Conservation (phyloP, 2,329 filamentous ascomycete genomes). For the Cordyceps cicadae region DNA sequence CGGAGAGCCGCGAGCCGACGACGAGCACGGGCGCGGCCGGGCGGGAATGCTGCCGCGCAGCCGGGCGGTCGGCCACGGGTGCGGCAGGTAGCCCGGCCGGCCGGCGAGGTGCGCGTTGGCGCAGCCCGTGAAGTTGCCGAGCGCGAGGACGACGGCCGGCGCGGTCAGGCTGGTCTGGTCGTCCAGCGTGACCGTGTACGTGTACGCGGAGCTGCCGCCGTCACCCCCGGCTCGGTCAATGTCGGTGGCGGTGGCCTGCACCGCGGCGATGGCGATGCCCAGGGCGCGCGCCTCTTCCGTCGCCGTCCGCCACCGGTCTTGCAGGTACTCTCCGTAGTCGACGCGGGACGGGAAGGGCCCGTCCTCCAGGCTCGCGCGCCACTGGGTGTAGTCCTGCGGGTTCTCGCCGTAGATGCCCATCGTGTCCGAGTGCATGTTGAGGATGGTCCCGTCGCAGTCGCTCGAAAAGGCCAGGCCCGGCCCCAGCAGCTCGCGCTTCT, state of each 20-base stretch:
- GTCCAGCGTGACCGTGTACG: background rate
- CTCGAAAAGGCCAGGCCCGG: conserved; percentile 9
- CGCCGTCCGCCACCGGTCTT: background rate
- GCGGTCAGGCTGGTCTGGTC: background rate
- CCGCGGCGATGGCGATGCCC: background rate
- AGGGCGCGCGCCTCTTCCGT: background rate
- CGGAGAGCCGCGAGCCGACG: conserved; percentile 4
- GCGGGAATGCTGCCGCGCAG: background rate
- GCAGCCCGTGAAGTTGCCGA: conserved; percentile 7
- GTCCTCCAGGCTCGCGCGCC: conserved; percentile 1
- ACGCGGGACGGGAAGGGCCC: conserved; percentile 10
- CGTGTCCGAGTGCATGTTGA: conserved; percentile 12
- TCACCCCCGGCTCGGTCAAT: background rate
- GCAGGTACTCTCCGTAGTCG: conserved; percentile 4
- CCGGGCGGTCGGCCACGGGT: conserved; percentile 10
- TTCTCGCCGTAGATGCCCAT: conserved; percentile 11
- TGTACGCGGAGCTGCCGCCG: no score
- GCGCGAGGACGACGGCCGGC: background rate
- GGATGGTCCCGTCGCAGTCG: conserved; percentile 9
- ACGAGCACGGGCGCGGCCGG: conserved; percentile 4
- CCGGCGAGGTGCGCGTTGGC: conserved; percentile 4
- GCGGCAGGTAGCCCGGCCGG: conserved; percentile 5
- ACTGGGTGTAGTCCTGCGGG: conserved; percentile 10
- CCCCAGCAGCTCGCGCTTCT: background rate
- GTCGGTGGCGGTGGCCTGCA: background rate